Percentiles rank a stretch among this genome's conserved stretches.
Evolutionary conservation across 2,329 filamentous ascomycete genomes (phyloP).

Genomic region (Thelonectria blattea): DNA sequence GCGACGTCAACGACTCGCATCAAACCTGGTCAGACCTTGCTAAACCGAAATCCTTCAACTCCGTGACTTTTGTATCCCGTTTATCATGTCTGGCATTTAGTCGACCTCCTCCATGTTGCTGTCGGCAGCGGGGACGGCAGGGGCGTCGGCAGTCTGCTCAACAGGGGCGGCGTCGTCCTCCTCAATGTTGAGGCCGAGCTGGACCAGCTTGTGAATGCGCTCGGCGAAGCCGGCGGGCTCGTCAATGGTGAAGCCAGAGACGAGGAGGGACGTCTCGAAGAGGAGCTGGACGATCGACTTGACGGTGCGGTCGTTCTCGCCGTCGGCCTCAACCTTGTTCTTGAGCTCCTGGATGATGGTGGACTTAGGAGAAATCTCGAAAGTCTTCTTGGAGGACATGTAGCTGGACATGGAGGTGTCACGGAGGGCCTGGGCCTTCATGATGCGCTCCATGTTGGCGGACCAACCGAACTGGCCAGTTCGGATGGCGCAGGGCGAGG

Average conservation of each 20-base stretch:
- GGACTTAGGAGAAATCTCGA: conserved; percentile 99
- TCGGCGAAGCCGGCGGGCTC: conserved; percentile 97
- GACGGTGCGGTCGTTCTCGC: conserved; percentile 98
- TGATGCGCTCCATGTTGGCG: conserved; percentile 99
- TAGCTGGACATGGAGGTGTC: conserved; percentile 99
- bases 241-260: conserved; percentile 99
- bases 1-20: conserved; percentile 35
- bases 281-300: conserved; percentile 99
- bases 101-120: conserved; percentile 99
- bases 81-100: conserved; percentile 59
- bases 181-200: conserved; percentile 95
- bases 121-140: conserved; percentile 72
- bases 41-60: conserved; percentile 48
- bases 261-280: conserved; percentile 97
- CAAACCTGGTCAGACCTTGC: conserved; percentile 39
- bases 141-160: conserved; percentile 63
- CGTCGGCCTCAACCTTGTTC: conserved; percentile 97
- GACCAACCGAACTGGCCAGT: conserved; percentile 99
- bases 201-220: conserved; percentile 99
- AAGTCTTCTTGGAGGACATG: conserved; percentile 99
- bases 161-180: conserved; percentile 80
- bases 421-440: conserved; percentile 99
- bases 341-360: conserved; percentile 98
- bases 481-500: conserved; percentile 96
- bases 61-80: conserved; percentile 51